Evolutionary conservation across 306 rosid species (phyloP).

Genomic region (Castanea sativa): DNA sequence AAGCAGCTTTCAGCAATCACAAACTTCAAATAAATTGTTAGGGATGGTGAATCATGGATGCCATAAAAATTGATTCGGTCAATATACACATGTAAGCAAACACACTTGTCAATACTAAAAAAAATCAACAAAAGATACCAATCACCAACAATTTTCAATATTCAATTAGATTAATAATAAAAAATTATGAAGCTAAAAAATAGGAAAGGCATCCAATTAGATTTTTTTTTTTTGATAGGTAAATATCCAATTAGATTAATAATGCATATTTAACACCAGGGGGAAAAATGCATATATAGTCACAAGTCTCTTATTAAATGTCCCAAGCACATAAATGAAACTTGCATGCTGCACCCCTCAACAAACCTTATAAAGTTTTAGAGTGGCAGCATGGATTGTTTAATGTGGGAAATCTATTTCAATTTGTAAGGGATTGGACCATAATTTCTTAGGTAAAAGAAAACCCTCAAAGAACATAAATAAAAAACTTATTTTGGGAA

Average conservation of each 20-base stretch:
- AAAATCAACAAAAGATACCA: neutral
- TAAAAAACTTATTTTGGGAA: neutral
- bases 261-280: neutral
- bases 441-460: neutral
- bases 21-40: neutral
- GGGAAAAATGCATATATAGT: neutral
- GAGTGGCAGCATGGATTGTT: neutral
- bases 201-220: neutral
- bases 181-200: neutral
- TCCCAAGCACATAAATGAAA: neutral
- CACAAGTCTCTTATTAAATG: neutral
- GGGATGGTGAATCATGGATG: neutral
- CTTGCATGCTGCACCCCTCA: too few species aligned
- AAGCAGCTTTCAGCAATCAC: slow-evolving; percentile 18
- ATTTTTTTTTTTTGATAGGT: neutral
- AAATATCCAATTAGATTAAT: neutral
- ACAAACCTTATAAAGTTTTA: neutral
- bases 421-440: neutral
- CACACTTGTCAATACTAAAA: neutral
- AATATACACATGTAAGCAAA: neutral
- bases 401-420: neutral
- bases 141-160: neutral
- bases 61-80: neutral
- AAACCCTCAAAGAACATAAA: neutral
- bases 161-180: neutral